Base-by-base conservation (phyloP, 2,329 filamentous ascomycete genomes). In the Phoma sp. region DNA sequence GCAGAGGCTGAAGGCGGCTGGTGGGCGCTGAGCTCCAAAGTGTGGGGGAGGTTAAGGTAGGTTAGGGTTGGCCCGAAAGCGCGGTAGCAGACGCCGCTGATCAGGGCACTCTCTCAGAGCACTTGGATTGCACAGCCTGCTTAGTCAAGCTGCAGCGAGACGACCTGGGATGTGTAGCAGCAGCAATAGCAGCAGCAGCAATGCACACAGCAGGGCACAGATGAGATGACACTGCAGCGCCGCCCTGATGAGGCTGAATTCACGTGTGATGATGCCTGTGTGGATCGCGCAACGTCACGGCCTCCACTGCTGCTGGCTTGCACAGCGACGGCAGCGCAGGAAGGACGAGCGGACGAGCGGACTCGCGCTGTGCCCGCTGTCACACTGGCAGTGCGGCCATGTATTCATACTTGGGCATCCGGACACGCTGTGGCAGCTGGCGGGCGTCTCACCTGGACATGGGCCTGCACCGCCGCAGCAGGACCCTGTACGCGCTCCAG, bases 1-100 rank as follows among this genome's bases (percentile, higher is more conserved):
- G 13, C 33, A 23, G 39, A 48, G 53, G 39, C 9, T 27, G 35
- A 23, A 14, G 33, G 22, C 44, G 37, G 53, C 47, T n/a, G 47
- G 35, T 22, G 33, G 39, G 27, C 39, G 47, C 33, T 33, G 47
- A 62, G 60, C 60, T 53, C 49, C 24, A 43, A 50, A 42, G 51
- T 62, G 60, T 59, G 61, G 61, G 59, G 59, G 55, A 64, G 30
- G 24, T 29, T 7, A 38, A 23, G 39, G 35, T 46, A 7, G 38
- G 3, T 13, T 8, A 27, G n/a, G 38, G 38, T 41, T 41, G 52
- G 32, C 30, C 44, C 48, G 47, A 47, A 38, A 36, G 42, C 43
- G 29, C 43, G 38, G 43, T 30, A 48, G 39, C 47, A 37, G 27
- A 30, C 11, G 24, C 47, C 18, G 18, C 18, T 18, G 18, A 18